Evolutionary conservation across 2,329 filamentous ascomycete genomes (phyloP).

Genomic region (Exophiala xenobiotica): DNA sequence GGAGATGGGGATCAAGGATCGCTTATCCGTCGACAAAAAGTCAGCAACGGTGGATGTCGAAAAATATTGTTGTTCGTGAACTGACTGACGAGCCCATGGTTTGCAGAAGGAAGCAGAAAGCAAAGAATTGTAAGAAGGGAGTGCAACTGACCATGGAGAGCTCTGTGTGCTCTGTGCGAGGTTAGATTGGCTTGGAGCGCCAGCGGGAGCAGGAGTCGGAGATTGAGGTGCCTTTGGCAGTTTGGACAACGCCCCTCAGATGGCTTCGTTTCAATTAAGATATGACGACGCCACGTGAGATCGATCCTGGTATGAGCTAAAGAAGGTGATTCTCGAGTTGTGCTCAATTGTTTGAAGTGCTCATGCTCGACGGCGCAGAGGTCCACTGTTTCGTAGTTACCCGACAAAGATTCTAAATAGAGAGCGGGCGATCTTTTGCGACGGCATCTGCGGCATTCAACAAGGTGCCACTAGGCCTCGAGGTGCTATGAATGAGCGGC

Average conservation of each 20-base stretch:
- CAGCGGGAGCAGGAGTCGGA: background rate
- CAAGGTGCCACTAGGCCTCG: too few species aligned
- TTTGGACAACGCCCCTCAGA: background rate
- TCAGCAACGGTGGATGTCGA: background rate
- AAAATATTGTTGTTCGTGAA: background rate
- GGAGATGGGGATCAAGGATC: background rate
- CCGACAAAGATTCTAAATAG: background rate
- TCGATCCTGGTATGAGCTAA: too few species aligned
- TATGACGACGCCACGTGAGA: too few species aligned
- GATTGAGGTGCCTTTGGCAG: background rate
- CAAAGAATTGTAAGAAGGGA: too few species aligned
- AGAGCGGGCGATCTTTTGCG: background rate
- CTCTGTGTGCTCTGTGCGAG: background rate
- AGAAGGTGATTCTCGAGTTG: too few species aligned
- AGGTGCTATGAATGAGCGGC: too few species aligned
- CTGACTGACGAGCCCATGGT: background rate
- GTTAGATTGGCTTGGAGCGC: background rate
- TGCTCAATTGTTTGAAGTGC: too few species aligned
- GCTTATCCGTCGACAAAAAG: background rate
- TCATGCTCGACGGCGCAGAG: too few species aligned
- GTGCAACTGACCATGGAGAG: too few species aligned
- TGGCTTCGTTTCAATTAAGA: slow-evolving; percentile 1
- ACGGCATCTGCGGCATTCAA: too few species aligned
- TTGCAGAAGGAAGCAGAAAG: too few species aligned
- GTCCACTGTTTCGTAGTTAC: too few species aligned